Conservation (phyloP, 1,139 yeast species). For the Taiozyma onychis region DNA sequence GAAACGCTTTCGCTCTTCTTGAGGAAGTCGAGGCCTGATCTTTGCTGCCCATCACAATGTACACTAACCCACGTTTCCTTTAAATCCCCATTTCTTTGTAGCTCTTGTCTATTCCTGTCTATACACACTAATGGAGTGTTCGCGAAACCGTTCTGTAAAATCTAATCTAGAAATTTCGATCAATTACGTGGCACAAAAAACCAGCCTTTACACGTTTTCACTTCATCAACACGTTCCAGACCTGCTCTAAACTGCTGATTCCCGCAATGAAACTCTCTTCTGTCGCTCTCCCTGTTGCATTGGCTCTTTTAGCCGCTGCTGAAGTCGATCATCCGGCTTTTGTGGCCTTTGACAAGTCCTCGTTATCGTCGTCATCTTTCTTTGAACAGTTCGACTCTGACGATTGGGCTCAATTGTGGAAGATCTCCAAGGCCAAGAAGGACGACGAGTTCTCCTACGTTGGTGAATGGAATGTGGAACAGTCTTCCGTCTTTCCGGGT, state of each 20-base stretch:
- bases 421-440: conserved; percentile 52
- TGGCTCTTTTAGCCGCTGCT: conserved; percentile 14
- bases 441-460: conserved; percentile 48
- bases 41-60: neutral
- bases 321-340: conserved; percentile 25
- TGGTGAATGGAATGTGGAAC: conserved; percentile 74
- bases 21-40: conserved; percentile 44
- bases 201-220: neutral
- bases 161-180: neutral
- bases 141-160: neutral
- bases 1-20: conserved; percentile 42
- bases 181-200: neutral
- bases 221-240: neutral
- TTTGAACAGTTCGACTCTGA: conserved; percentile 64
- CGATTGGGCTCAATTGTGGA: conserved; percentile 51
- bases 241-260: neutral
- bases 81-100: too few relatives aligned
- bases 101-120: too few relatives aligned
- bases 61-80: too few relatives aligned
- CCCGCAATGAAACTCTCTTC: conserved; percentile 20
- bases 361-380: conserved; percentile 36
- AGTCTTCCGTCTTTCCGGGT: conserved; percentile 50
- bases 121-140: neutral
- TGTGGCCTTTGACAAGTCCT: conserved; percentile 28
- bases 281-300: conserved; percentile 19